phyloP scores from a whole-genome alignment of 495 filamentous ascomycete genomes.

The Penicillium parvum region DNA sequence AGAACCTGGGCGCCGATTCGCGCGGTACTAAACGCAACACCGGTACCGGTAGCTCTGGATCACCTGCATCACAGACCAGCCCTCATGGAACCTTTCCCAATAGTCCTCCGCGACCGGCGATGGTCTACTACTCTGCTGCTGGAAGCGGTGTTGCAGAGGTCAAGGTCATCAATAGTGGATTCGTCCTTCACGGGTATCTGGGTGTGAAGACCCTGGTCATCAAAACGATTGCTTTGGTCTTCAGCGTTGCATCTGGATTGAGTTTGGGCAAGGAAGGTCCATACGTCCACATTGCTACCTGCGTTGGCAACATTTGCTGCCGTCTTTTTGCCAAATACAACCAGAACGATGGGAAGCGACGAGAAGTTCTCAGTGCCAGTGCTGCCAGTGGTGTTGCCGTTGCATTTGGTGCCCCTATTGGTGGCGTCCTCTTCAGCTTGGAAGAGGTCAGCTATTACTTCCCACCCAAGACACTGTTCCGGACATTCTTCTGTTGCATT shows the following conservation, averaged over 20 bases:
- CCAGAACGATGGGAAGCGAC: constrained; percentile 82
- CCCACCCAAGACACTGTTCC: constrained; percentile 95
- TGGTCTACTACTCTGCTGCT: constrained; percentile 92
- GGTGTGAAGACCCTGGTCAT: constrained; percentile 83
- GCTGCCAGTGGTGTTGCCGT: constrained; percentile 92
- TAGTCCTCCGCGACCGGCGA: constrained; percentile 52
- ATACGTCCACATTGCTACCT: constrained; percentile 95
- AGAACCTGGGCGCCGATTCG: constrained; percentile 57
- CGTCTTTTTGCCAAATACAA: constrained; percentile 92
- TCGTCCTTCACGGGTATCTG: constrained; percentile 93
- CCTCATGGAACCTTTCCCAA: constrained; percentile 24
- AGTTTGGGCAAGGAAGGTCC: constrained; percentile 96
- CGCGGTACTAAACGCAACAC: constrained; percentile 40
- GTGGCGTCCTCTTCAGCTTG: constrained; percentile 87
- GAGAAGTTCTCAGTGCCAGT: constrained; percentile 89
- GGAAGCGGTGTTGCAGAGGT: constrained; percentile 97
- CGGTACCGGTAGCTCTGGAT: constrained; percentile 28
- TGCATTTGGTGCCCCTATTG: constrained; percentile 90
- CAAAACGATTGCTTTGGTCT: constrained; percentile 77
- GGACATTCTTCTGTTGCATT: constrained; percentile 98
- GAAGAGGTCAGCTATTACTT: constrained; percentile 98
- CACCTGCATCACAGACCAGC: constrained; percentile 34
- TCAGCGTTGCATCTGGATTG: constrained; percentile 88
- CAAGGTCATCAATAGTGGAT: constrained; percentile 94
- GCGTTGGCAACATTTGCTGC: constrained; percentile 92